Conservation (phyloP, 176 grass and related monocot species). For the Carex myosuroides region DNA sequence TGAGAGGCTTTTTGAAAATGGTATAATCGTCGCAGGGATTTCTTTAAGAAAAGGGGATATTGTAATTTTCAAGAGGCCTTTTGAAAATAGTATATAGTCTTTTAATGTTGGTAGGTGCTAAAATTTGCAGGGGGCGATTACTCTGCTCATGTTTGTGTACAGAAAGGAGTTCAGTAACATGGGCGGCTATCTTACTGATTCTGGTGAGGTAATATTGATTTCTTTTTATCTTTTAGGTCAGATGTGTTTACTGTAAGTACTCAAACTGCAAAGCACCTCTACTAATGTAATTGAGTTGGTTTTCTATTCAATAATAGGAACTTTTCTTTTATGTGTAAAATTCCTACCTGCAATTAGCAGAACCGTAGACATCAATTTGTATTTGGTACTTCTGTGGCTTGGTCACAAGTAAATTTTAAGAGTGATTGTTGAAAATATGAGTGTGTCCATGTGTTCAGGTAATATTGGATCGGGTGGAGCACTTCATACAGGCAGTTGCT, state of each 20-base stretch:
- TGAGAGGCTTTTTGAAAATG: neutral
- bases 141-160: conserved; percentile 89
- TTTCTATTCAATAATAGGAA: neutral
- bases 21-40: neutral
- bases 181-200: conserved; percentile 93
- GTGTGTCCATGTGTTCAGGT: conserved; percentile 33
- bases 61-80: neutral
- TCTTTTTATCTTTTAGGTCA: conserved; percentile 9
- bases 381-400: neutral
- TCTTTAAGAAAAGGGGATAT: neutral
- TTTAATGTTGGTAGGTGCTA: conserved; percentile 5
- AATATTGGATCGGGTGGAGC: conserved; percentile 79
- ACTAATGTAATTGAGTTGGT: neutral
- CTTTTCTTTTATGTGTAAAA: neutral
- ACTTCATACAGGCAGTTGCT: conserved; percentile 86
- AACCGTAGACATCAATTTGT: neutral
- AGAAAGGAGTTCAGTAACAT: conserved; percentile 71
- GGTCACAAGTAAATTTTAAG: neutral
- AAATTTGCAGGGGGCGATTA: conserved; percentile 81
- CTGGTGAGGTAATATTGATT: conserved; percentile 64
- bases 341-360: neutral
- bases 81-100: neutral
- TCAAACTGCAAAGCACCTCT: neutral
- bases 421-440: neutral
- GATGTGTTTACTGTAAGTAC: conserved; percentile 26